Evolutionary conservation across 306 rosid species (phyloP).

Genomic region (Quercus aquifolioides): DNA sequence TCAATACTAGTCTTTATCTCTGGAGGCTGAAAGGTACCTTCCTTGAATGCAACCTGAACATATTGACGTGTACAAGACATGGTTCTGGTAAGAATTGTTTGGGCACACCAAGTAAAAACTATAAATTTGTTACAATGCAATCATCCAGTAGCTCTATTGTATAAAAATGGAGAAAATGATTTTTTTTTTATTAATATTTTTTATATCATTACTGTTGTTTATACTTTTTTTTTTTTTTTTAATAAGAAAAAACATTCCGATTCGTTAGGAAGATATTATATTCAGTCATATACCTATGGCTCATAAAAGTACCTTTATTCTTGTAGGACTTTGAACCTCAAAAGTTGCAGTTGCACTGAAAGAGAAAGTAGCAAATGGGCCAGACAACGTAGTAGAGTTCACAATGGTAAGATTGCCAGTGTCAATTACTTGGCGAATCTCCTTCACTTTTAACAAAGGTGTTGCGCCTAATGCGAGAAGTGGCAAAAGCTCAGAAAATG

Average conservation of each 20-base stretch:
- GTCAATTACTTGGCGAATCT: slow-evolving; percentile 75
- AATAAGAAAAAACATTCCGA: background rate
- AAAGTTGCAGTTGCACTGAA: slow-evolving; percentile 87
- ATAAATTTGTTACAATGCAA: background rate
- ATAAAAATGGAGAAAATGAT: background rate
- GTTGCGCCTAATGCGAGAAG: slow-evolving; percentile 77
- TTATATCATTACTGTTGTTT: background rate
- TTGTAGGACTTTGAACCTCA: slow-evolving; percentile 85
- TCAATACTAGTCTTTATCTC: slow-evolving; percentile 73
- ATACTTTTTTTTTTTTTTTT: background rate
- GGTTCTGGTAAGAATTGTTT: background rate
- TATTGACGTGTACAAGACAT: slow-evolving; percentile 3
- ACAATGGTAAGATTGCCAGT: slow-evolving; percentile 41
- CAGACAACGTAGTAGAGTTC: slow-evolving; percentile 68
- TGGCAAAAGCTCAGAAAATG: slow-evolving; percentile 88
- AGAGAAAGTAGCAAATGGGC: slow-evolving; percentile 60
- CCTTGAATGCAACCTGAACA: slow-evolving; percentile 81
- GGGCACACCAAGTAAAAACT: background rate
- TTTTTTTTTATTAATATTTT: background rate
- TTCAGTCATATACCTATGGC: background rate
- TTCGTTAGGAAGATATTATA: background rate
- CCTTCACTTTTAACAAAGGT: slow-evolving; percentile 73
- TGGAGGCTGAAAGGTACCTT: slow-evolving; percentile 80
- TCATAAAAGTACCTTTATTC: slow-evolving; percentile 71
- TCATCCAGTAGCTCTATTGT: background rate